Conservation (phyloP, 1,284 basidiomycete genomes). For the Bondarzewia mesenterica region DNA sequence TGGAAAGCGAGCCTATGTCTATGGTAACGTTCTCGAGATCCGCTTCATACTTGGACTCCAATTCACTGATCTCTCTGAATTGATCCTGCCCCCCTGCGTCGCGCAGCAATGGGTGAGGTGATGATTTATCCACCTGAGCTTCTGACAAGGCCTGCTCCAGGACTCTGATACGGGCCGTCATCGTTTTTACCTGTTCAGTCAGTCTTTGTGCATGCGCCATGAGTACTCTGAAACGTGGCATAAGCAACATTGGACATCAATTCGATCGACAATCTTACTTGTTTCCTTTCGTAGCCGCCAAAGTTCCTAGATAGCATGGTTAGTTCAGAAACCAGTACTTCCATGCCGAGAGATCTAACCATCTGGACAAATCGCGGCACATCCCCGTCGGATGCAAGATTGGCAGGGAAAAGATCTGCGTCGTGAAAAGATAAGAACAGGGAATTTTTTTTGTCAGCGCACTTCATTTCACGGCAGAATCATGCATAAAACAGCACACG, state of each 20-base stretch:
- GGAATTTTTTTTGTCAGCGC: neutral
- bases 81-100: neutral
- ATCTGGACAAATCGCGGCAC: conserved; percentile 43
- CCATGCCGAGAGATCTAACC: conserved; percentile 21
- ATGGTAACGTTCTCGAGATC: conserved; percentile 15
- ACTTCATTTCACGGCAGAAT: no score
- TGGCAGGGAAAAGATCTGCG: conserved; percentile 41
- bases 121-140: conserved; percentile 14
- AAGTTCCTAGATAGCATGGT: conserved; percentile 26
- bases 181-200: conserved; percentile 34
- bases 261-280: no score
- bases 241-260: neutral
- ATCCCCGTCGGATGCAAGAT: conserved; percentile 45
- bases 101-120: conserved; percentile 3
- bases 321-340: neutral
- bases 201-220: conserved; percentile 38
- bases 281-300: conserved; percentile 47
- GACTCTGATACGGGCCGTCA: conserved; percentile 44
- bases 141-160: conserved; percentile 43
- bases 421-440: no score
- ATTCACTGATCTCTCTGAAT: conserved; percentile 3
- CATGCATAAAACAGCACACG: no score
- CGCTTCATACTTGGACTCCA: conserved; percentile 4
- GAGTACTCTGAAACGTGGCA: conserved; percentile 28
- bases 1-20: conserved; percentile 34